Conservation (phyloP, 352 stramenopile species). For the Phytopythium delawarense region DNA sequence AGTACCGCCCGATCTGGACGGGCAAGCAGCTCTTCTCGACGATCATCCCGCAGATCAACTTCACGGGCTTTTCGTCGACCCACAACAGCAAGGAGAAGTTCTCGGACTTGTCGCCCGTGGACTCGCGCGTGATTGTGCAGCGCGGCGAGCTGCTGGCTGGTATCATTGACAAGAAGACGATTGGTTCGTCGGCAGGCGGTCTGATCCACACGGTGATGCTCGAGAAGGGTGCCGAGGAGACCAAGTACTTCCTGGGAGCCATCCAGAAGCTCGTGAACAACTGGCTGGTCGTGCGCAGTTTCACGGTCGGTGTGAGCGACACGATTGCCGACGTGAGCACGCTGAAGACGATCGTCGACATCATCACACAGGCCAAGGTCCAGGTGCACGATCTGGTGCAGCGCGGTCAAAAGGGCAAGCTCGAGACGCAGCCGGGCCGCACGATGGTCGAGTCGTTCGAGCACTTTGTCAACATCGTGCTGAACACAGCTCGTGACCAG, state of each 20-base stretch:
- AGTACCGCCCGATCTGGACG: slow-evolving; percentile 93
- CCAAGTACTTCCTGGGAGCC: slow-evolving; percentile 84
- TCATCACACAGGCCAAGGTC: slow-evolving; percentile 98
- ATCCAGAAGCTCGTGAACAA: slow-evolving; percentile 99
- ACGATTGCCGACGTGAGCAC: slow-evolving; percentile 98
- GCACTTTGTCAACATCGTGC: slow-evolving; percentile 96
- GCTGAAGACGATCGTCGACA: slow-evolving; percentile 97
- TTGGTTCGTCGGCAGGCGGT: slow-evolving; percentile 95
- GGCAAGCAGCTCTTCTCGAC: slow-evolving; percentile 98
- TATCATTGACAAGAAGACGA: slow-evolving; percentile 99
- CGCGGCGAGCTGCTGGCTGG: slow-evolving; percentile 96
- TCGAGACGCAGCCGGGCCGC: slow-evolving; percentile 97
- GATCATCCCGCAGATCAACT: slow-evolving; percentile 97
- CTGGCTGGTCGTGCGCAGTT: slow-evolving; percentile 97
- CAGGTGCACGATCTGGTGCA: slow-evolving; percentile 93
- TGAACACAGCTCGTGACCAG: slow-evolving; percentile 87
- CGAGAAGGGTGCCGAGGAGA: slow-evolving; percentile 89
- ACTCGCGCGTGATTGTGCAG: slow-evolving; percentile 97
- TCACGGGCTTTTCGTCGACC: slow-evolving; percentile 92
- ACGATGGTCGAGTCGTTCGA: slow-evolving; percentile 99
- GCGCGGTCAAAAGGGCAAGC: slow-evolving; percentile 95
- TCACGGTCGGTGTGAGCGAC: slow-evolving; percentile 98
- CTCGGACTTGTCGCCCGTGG: slow-evolving; percentile 90
- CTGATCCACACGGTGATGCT: slow-evolving; percentile 98
- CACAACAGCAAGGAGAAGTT: slow-evolving; percentile 92